Evolutionary conservation across 1,284 basidiomycete genomes (phyloP).

Genomic region (Trichosporon faecale): DNA sequence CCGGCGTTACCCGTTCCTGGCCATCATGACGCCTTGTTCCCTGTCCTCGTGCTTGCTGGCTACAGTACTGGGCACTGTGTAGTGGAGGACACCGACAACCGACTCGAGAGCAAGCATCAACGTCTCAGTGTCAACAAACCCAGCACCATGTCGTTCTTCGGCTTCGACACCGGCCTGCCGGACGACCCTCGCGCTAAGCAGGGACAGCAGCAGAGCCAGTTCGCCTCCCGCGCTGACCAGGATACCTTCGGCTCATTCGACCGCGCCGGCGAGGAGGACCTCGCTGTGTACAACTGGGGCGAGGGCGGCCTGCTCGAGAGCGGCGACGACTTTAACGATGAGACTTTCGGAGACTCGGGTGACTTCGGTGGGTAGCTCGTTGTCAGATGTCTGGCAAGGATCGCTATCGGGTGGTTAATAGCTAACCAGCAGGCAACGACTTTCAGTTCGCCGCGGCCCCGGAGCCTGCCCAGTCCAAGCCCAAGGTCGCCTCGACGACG

Average conservation of each 20-base stretch:
- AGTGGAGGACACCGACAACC: background rate
- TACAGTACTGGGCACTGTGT: too few relatives aligned
- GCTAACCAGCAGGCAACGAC: conserved; percentile 67
- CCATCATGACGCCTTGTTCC: background rate
- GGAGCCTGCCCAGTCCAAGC: conserved; percentile 21
- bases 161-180: conserved; percentile 50
- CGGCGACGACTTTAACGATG: conserved; percentile 87
- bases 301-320: conserved; percentile 83
- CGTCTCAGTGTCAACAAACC: background rate
- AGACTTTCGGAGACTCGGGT: conserved; percentile 80
- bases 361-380: conserved; percentile 61
- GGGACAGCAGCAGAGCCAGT: conserved; percentile 13
- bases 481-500: conserved; percentile 40
- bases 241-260: conserved; percentile 30
- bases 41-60: background rate
- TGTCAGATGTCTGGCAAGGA: background rate
- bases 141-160: conserved; percentile 51
- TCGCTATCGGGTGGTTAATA: background rate
- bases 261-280: conserved; percentile 63
- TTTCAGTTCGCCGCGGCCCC: conserved; percentile 71
- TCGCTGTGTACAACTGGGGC: conserved; percentile 57
- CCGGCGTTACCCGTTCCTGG: conserved; percentile 11
- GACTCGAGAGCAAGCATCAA: background rate
- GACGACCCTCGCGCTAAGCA: conserved; percentile 23
- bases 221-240: conserved; percentile 24